Evolutionary conservation across 1,284 basidiomycete genomes (phyloP).

Genomic region (Trichosporon sp.): DNA sequence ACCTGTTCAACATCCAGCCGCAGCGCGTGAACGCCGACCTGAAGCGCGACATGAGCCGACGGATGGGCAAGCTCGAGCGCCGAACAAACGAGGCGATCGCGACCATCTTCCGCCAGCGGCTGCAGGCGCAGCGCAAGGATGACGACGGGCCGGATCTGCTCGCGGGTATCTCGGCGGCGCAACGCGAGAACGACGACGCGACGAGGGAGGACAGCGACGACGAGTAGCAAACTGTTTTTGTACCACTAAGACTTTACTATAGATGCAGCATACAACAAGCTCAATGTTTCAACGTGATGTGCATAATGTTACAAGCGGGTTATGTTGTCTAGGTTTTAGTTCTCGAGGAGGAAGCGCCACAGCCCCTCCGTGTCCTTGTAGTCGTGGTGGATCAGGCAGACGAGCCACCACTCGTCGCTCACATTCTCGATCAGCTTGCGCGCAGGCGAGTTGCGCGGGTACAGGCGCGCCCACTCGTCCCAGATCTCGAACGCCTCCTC

Average conservation of each 20-base stretch:
- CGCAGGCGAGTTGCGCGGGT: constrained; percentile 73
- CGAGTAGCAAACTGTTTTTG: constrained; percentile 29
- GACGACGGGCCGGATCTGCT: constrained; percentile 51
- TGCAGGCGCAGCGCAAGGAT: constrained; percentile 51
- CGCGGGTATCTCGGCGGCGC: constrained; percentile 53
- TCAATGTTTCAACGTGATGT: constrained; percentile 11
- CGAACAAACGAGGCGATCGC: constrained; percentile 90
- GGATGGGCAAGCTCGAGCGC: constrained; percentile 82
- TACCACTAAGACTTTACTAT: background rate
- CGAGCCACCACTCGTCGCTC: constrained; percentile 78
- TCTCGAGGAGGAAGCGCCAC: constrained; percentile 75
- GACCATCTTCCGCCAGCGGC: constrained; percentile 68
- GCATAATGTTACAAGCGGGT: constrained; percentile 14
- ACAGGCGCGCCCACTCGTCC: constrained; percentile 90
- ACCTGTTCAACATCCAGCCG: constrained; percentile 94
- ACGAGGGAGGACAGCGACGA: constrained; percentile 37
- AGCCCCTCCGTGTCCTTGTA: constrained; percentile 79
- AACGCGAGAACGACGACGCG: constrained; percentile 46
- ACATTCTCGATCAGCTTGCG: constrained; percentile 73
- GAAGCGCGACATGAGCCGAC: constrained; percentile 89
- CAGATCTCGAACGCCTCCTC: constrained; percentile 97
- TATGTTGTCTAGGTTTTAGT: constrained; percentile 18
- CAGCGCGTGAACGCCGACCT: constrained; percentile 97
- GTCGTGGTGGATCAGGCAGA: constrained; percentile 93
- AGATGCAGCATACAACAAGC: constrained; percentile 2